Evolutionary conservation across 345 rosid species (phyloP), one percentile per base, ranked within the genome.

Genomic region (Eucalyptus brandiana): DNA sequence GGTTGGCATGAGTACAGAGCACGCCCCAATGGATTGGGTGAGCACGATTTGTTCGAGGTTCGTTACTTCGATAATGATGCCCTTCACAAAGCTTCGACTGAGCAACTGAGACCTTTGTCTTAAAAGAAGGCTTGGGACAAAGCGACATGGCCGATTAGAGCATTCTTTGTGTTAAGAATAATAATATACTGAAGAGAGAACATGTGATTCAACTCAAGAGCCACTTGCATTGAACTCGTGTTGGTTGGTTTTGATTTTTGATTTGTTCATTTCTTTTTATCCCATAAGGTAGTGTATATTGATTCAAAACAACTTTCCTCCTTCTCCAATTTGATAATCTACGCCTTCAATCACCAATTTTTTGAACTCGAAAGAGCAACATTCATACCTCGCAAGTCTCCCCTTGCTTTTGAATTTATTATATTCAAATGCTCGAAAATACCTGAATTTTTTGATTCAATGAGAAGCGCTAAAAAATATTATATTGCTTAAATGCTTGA

Each of bases 391-490:
- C 1, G 0, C 0, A 19, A 19, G 2, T 15, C 40, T 4, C 40
- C 40, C 1, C 0, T 56, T 56, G 62, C 4, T 10, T 54, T 54
- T 56, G 30, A 56, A 56, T 24, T 56, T 24, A 5, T 56, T 9
- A 8, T 53, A 53, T 19, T 53, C 24, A 53, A 53, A 53, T 53
- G 58, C 30, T 56, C 3, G 3, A 56, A 56, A 56, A 56, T 9
- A 56, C 13, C 6, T 0, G 1, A 56, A 24, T 9, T 60, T 60
- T 30, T 28, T 0, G 0, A 1, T n/a, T n/a, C n/a, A n/a, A n/a
- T n/a, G 32, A 12, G 69, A 28, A 60, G 69, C 69, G 12, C 30
- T 58, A 11, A 0, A 58, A 6, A 58, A 28, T 58, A 14, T 26
- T 26, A 0, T 26, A 11, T 28, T 58, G 15, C n/a, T 58, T 58